Percentiles rank a stretch among this genome's conserved stretches.
Conservation (phyloP, 495 filamentous ascomycete genomes). For the Thermochaetoides thermophila region DNA sequence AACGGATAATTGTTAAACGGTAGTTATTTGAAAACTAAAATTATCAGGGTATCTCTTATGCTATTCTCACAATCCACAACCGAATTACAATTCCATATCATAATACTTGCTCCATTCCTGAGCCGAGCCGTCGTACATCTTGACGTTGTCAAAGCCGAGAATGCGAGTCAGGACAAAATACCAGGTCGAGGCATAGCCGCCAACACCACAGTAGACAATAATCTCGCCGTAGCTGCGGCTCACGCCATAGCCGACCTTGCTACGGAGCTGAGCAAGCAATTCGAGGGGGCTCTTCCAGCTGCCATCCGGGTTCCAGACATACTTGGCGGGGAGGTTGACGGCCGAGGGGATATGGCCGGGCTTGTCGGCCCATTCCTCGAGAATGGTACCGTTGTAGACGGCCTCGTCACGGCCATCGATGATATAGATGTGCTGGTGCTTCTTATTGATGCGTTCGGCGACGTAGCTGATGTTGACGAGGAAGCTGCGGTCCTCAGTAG, state of each 20-base stretch:
- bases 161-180: conserved; percentile 10
- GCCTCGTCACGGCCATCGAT: conserved; percentile 9
- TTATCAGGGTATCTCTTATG: no score
- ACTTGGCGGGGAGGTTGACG: conserved; percentile 7
- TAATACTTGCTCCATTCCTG: conserved; percentile 11
- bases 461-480: conserved; percentile 12
- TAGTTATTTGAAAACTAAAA: no score
- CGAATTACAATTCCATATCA: conserved; percentile 9
- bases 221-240: conserved; percentile 10
- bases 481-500: conserved; percentile 9
- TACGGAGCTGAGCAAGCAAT: conserved; percentile 9
- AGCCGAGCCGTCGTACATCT: conserved; percentile 8
- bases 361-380: conserved; percentile 12
- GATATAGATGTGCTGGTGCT: conserved; percentile 8
- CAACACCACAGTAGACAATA: conserved; percentile 14
- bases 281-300: conserved; percentile 13
- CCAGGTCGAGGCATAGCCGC: conserved; percentile 10
- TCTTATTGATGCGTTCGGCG: conserved; percentile 8
- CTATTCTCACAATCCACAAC: neutral
- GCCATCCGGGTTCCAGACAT: conserved; percentile 13
- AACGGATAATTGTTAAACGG: no score
- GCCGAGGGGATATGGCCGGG: conserved; percentile 14
- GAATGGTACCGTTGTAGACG: conserved; percentile 11
- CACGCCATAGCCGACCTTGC: conserved; percentile 7
- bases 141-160: conserved; percentile 10